Evolutionary conservation across 345 rosid genomes (phyloP), one percentile per base, ranked within the genome.

Genomic region (Sonneratia caseolaris): DNA sequence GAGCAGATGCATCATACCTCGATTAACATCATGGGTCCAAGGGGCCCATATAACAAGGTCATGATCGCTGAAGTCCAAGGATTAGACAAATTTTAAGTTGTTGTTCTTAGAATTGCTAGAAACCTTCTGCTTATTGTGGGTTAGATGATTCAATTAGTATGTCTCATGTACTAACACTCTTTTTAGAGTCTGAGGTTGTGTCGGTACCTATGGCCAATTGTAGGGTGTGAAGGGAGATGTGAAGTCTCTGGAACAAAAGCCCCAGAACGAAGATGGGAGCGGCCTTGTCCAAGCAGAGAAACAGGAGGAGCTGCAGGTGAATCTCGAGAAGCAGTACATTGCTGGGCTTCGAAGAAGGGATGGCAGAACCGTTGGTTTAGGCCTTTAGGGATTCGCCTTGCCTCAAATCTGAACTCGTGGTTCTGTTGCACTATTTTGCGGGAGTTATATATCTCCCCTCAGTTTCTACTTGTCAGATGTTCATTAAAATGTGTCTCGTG

Each of bases 111-210:
- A 24, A 57, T 32, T 57, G 32, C 22, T 11, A n/a, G 13, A 2
- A 21, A 18, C n/a, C 8, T n/a, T n/a, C 7, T 18, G n/a, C 22
- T 57, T 57, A 7, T 3, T 57, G 9, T 47, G 7, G 51, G 51
- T 9, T 57, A 57, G 64, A 57, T 81, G 66, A 48, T 59, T 72
- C 79, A 78, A 57, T 57, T 38, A 15, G 66, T 71, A 64, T 80
- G 45, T 48, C 74, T 79, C 87, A 51, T 81, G 27, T 88, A 87
- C 97, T 94, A 88, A 94, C 98, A 89, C 97, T 16, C 51, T 77
- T 88, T 90, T 90, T 83, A 90, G 96, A 91, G 92, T 83, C 98
- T 91, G 97, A 94, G 98, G 85, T 85, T 88, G 97, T 92, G 83
- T 84, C 84, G 97, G 98, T 91, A 82, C 98, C 82, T 87, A 87